These are phyloP conservation scores for Papiliotrema laurentii DNA, from an alignment of 1,284 basidiomycete genomes.

Conservation along the genomic window DNA sequence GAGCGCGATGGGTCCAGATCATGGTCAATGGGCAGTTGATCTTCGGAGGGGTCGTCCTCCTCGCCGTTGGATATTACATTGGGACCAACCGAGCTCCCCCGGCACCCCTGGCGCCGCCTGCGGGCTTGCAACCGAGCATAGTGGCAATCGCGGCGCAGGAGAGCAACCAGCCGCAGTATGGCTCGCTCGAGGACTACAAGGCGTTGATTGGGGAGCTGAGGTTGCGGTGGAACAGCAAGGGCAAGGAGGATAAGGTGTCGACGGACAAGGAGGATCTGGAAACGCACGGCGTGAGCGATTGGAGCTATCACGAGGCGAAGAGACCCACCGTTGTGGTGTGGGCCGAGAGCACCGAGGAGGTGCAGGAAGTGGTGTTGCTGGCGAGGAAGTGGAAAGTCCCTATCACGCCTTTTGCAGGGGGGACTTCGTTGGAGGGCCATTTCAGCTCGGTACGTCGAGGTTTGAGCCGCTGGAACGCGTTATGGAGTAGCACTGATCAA, in stretches of 20 bases:
- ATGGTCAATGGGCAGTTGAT: background rate
- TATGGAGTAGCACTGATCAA: background rate
- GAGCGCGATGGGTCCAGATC: background rate
- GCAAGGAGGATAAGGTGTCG: slow-evolving; percentile 35
- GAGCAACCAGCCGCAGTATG: slow-evolving; percentile 34
- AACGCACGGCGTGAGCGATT: slow-evolving; percentile 44
- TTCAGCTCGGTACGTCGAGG: slow-evolving; percentile 36
- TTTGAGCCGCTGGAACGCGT: background rate
- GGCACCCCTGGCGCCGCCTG: background rate
- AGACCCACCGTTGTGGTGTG: slow-evolving; percentile 48
- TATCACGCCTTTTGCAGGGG: slow-evolving; percentile 47
- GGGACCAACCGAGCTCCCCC: background rate
- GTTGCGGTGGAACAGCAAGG: slow-evolving; percentile 17
- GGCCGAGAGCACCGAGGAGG: slow-evolving; percentile 43
- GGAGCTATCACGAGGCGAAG: slow-evolving; percentile 46
- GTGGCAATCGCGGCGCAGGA: slow-evolving; percentile 13
- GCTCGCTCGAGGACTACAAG: slow-evolving; percentile 29
- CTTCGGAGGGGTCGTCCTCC: background rate
- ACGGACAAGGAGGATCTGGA: slow-evolving; percentile 44
- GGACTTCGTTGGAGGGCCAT: slow-evolving; percentile 46
- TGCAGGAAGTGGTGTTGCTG: slow-evolving; percentile 41
- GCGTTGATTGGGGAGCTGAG: slow-evolving; percentile 35
- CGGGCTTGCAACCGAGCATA: background rate
- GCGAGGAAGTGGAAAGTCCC: slow-evolving; percentile 39
- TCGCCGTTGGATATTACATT: slow-evolving; percentile 3